phyloP scores from a whole-genome alignment of 768 basidiomycete species.

The Boletus rufocinnamomeus region DNA sequence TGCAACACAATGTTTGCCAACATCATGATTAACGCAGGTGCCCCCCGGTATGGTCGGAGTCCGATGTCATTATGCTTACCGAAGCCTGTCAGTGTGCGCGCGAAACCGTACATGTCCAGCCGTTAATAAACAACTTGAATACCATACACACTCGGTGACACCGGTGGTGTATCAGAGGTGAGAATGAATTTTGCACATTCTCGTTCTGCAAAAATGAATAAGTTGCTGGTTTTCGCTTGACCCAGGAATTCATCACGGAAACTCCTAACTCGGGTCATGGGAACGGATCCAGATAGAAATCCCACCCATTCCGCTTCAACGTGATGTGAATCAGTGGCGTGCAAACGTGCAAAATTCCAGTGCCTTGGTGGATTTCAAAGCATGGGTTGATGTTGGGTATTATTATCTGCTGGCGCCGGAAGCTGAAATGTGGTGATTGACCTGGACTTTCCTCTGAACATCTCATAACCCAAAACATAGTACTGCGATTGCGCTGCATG shows the following conservation, averaged over 20 bases:
- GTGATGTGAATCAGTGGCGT: background rate
- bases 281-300: background rate
- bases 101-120: no score
- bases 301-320: background rate
- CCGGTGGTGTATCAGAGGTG: no score
- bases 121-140: no score
- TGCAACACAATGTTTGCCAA: no score
- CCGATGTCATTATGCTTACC: no score
- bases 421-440: background rate
- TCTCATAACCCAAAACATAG: background rate
- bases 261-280: background rate
- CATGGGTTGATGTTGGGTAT: background rate
- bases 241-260: background rate
- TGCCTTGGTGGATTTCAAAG: background rate
- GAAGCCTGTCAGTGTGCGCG: no score
- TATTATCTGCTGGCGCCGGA: background rate
- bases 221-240: background rate
- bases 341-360: no score
- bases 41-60: no score
- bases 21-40: no score
- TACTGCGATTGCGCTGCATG: background rate
- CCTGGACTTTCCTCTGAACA: background rate
- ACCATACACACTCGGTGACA: no score
- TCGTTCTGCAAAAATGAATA: background rate
- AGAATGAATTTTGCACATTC: background rate